Conservation (phyloP, 2,329 filamentous ascomycete genomes). For the Hansfordia pulvinata region DNA sequence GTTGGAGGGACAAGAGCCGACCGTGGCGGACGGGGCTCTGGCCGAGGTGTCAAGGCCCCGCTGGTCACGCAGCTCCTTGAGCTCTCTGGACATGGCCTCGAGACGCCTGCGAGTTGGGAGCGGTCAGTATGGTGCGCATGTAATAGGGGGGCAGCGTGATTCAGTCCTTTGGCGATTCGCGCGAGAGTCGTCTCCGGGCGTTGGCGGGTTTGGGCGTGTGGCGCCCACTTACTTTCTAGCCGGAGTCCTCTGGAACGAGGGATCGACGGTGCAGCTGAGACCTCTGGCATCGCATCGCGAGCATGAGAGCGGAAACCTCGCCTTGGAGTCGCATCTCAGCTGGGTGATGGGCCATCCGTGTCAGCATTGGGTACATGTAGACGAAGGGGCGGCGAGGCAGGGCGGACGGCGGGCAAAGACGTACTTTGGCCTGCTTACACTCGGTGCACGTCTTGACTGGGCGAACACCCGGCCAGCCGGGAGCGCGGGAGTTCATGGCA, state of each 20-base stretch:
- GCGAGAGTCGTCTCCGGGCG: too few relatives aligned
- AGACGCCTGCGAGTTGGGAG: slow-evolving; percentile 9
- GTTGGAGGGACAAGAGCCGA: slow-evolving; percentile 9
- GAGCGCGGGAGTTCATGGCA: slow-evolving; percentile 9
- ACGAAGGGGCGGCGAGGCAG: not conserved
- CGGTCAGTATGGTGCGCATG: too few relatives aligned
- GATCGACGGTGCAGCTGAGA: slow-evolving; percentile 15
- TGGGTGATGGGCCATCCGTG: slow-evolving; percentile 5
- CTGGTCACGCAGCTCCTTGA: slow-evolving; percentile 16
- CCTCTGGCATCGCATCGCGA: slow-evolving; percentile 14
- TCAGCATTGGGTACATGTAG: slow-evolving; percentile 2
- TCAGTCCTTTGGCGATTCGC: too few relatives aligned
- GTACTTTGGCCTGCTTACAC: slow-evolving; percentile 17
- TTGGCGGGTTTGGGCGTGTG: too few relatives aligned
- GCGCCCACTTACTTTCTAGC: slow-evolving; percentile 17
- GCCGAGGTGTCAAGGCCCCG: slow-evolving; percentile 4
- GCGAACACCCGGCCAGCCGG: slow-evolving; percentile 12
- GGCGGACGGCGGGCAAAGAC: not conserved
- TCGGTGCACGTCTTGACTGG: slow-evolving; percentile 17
- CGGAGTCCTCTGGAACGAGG: slow-evolving; percentile 16
- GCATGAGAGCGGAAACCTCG: slow-evolving; percentile 16
- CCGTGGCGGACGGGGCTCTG: slow-evolving; percentile 8
- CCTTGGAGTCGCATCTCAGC: slow-evolving; percentile 18
- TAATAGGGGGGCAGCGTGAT: too few relatives aligned
- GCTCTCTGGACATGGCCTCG: slow-evolving; percentile 17